These are phyloP conservation scores for Raffaelea deltoideospora DNA, from an alignment of 2,329 filamentous ascomycete genomes.

Conservation along the genomic window DNA sequence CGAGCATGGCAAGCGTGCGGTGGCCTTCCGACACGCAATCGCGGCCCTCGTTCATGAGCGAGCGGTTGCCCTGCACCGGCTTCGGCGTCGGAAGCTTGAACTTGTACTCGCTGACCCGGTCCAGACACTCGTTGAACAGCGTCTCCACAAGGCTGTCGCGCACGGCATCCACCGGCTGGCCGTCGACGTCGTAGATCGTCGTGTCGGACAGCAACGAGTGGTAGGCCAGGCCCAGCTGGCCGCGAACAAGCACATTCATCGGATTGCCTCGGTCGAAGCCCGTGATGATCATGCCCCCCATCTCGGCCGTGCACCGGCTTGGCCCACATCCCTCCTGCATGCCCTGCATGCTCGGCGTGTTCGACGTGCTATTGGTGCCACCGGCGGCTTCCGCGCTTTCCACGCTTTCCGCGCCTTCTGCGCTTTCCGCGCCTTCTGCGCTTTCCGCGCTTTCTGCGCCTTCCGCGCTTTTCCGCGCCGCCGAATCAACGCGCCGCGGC, in stretches of 20 bases:
- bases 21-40: conserved; percentile 54
- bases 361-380: no score
- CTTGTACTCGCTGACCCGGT: conserved; percentile 81
- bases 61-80: conserved; percentile 68
- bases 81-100: conserved; percentile 56
- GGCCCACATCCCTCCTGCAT: no score
- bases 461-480: no score
- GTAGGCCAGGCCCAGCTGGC: conserved; percentile 76
- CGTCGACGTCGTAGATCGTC: conserved; percentile 66
- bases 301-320: conserved; percentile 69
- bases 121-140: conserved; percentile 87
- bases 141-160: conserved; percentile 77
- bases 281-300: conserved; percentile 96
- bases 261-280: conserved; percentile 94
- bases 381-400: no score
- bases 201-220: conserved; percentile 67
- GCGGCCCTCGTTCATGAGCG: conserved; percentile 66
- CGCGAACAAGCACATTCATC: conserved; percentile 76
- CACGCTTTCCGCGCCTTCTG: neutral
- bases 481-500: conserved; percentile 15
- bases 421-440: no score
- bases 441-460: no score
- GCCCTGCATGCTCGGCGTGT: no score
- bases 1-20: conserved; percentile 56
- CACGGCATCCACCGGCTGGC: conserved; percentile 59